Evolutionary conservation across 768 basidiomycete species (phyloP).

Genomic region (Terana coerulea): DNA sequence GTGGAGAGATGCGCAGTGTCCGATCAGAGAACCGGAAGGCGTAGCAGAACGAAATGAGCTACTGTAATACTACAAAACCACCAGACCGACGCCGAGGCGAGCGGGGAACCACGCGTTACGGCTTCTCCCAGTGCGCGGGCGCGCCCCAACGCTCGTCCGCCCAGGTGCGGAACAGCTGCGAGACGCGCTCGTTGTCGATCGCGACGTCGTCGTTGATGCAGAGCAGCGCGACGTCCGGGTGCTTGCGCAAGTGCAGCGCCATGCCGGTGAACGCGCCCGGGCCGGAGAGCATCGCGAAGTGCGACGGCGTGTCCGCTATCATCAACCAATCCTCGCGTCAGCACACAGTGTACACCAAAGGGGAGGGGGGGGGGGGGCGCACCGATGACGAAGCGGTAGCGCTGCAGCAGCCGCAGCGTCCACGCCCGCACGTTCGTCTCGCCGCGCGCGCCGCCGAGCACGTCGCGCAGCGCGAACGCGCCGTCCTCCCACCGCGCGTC

Average conservation of each 20-base stretch:
- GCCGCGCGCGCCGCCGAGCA: constrained; percentile 17
- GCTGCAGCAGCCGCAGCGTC: constrained; percentile 29
- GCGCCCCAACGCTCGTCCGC: constrained; percentile 17
- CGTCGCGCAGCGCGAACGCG: constrained; percentile 21
- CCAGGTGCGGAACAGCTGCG: constrained; percentile 16
- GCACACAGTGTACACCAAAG: not conserved
- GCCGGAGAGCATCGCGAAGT: constrained; percentile 24
- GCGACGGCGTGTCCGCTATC: constrained; percentile 18
- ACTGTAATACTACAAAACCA: too few species aligned
- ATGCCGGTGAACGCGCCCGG: constrained; percentile 14
- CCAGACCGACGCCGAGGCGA: too few species aligned
- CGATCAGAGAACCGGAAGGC: too few species aligned
- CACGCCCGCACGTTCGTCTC: constrained; percentile 25
- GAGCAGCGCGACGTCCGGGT: constrained; percentile 25
- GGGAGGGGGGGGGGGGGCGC: constrained; percentile 14
- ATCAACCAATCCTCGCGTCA: not conserved
- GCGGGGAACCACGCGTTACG: too few species aligned
- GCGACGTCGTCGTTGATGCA: constrained; percentile 33
- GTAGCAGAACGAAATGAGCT: too few species aligned
- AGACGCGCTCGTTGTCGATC: constrained; percentile 13
- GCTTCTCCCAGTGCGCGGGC: constrained; percentile 21
- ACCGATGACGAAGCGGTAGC: constrained; percentile 33
- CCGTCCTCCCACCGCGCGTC: constrained; percentile 20
- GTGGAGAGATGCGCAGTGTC: too few species aligned
- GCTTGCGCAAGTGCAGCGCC: constrained; percentile 17